Conservation (phyloP, 345 rosid genomes). For the Psidium friedrichsthalianum region DNA sequence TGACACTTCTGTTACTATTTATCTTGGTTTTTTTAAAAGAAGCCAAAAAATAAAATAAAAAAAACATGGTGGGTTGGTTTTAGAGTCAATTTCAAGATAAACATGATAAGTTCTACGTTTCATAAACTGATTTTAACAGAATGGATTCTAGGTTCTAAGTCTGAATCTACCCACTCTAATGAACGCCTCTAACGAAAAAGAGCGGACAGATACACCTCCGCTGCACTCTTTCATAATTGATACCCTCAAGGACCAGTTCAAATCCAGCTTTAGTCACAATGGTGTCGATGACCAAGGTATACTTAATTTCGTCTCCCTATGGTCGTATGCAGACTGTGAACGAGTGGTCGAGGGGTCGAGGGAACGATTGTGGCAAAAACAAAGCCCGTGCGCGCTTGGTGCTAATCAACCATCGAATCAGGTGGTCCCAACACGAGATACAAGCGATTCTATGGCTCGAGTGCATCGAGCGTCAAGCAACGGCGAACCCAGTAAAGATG, state of each 20-base stretch:
- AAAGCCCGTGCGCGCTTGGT: background rate
- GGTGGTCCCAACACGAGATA: background rate
- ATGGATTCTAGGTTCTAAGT: too few species aligned
- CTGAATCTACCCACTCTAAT: too few species aligned
- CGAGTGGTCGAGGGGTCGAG: background rate
- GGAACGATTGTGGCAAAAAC: fast-evolving
- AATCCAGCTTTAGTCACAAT: background rate
- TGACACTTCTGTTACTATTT: too few species aligned
- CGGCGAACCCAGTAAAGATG: background rate
- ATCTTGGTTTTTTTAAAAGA: too few species aligned
- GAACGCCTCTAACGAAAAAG: too few species aligned
- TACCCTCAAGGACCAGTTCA: background rate
- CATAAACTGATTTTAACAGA: too few species aligned
- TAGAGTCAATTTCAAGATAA: too few species aligned
- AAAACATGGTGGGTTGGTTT: too few species aligned
- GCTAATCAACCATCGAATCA: background rate
- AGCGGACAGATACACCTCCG: background rate
- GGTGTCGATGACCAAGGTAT: background rate
- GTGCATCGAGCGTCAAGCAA: background rate
- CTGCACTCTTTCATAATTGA: background rate
- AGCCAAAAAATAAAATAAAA: too few species aligned
- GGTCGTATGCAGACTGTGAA: background rate
- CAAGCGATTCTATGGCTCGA: background rate
- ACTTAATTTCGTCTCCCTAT: background rate
- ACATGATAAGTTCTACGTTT: too few species aligned